These are phyloP conservation scores for Chaetoceros tenuissimus DNA, from an alignment of 108 stramenopile species.

Conservation along the genomic window DNA sequence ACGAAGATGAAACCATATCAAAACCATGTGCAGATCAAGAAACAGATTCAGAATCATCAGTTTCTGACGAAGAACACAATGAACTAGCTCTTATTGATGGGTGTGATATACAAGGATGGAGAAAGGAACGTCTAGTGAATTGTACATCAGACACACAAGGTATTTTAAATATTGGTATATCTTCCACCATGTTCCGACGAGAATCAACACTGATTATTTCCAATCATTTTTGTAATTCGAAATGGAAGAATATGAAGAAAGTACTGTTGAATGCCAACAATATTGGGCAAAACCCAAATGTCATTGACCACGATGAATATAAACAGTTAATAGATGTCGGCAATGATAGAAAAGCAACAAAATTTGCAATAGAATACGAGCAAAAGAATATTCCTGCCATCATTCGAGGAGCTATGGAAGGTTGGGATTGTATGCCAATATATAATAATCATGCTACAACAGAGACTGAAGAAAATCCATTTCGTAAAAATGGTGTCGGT, in stretches of 20 bases:
- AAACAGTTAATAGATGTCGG: background rate
- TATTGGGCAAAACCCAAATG: background rate
- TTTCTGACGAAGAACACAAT: constrained; percentile 6
- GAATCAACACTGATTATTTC: constrained; percentile 20
- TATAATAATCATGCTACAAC: constrained; percentile 4
- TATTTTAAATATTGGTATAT: constrained; percentile 51
- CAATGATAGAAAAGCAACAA: constrained; percentile 12
- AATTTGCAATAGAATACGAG: constrained; percentile 51
- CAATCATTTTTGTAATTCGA: constrained; percentile 16
- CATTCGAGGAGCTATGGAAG: constrained; percentile 43
- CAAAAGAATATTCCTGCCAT: constrained; percentile 57
- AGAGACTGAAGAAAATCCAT: background rate
- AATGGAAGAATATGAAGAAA: constrained; percentile 14
- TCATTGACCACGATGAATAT: constrained; percentile 1
- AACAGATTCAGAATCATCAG: background rate
- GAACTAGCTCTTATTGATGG: constrained; percentile 56
- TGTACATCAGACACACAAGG: constrained; percentile 12
- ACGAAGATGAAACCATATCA: constrained; percentile 5
- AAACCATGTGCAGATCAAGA: constrained; percentile 1
- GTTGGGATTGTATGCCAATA: constrained; percentile 57
- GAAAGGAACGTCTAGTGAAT: constrained; percentile 30
- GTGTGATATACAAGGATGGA: constrained; percentile 73
- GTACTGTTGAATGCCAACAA: constrained; percentile 8
- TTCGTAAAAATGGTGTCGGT: constrained; percentile 19
- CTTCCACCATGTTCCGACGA: constrained; percentile 49